Percentiles rank a stretch among this genome's conserved stretches.
These are phyloP conservation scores for Sphaerulina populicola DNA, from an alignment of 2,329 filamentous ascomycete species.

Conservation along the genomic window DNA sequence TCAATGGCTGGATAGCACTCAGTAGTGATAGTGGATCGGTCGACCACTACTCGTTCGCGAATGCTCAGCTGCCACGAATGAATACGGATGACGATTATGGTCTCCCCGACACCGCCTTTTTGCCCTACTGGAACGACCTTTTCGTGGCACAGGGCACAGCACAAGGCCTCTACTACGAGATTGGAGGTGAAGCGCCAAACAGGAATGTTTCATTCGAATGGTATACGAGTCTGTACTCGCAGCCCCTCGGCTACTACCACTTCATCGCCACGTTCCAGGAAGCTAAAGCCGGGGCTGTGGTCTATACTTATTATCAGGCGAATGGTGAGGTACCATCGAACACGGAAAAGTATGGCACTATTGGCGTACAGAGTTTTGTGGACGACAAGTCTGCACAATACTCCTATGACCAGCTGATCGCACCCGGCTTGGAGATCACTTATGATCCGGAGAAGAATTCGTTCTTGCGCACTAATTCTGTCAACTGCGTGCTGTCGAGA, in stretches of 20 bases:
- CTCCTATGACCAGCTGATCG: conserved; percentile 1
- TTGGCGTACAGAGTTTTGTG: conserved; percentile 6
- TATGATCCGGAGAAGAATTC: conserved; percentile 1
- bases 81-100: conserved; percentile 4
- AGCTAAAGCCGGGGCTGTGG: background rate
- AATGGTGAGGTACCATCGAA: conserved; percentile 3
- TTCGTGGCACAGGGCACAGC: conserved; percentile 15
- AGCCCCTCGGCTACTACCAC: conserved; percentile 3
- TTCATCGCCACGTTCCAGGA: conserved; percentile 8
- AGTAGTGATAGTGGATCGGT: conserved; percentile 1
- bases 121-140: conserved; percentile 22
- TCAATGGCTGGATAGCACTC: conserved; percentile 8
- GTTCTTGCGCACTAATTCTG: conserved; percentile 5
- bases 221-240: conserved; percentile 15
- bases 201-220: conserved; percentile 17
- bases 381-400: background rate
- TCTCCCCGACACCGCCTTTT: conserved; percentile 6
- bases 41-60: conserved; percentile 6
- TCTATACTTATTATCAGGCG: conserved; percentile 6
- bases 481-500: conserved; percentile 1
- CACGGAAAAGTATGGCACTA: conserved; percentile 1
- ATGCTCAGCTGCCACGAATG: conserved; percentile 4
- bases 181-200: conserved; percentile 4
- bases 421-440: conserved; percentile 5
- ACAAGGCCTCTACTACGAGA: conserved; percentile 21